A percentile compares a stretch with the other conserved stretches of the same genome.
phyloP scores from a whole-genome alignment of 441 rosid species.

The Euphorbia celastroides region DNA sequence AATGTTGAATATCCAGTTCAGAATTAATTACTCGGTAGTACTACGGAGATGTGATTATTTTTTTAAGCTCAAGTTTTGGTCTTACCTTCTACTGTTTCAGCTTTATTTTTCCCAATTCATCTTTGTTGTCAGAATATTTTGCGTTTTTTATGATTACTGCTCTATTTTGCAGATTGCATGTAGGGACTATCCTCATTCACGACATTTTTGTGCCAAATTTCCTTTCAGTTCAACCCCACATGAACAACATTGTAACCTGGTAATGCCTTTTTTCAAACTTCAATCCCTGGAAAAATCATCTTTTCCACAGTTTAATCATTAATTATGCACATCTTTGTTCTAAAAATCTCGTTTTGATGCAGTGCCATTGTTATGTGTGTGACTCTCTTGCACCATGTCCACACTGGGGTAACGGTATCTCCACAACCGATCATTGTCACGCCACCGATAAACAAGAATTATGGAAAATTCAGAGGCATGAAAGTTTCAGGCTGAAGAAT shows the following conservation, averaged over 20 bases:
- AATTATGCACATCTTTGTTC: constrained; percentile 5
- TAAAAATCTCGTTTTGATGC: constrained; percentile 22
- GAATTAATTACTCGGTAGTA: neutral
- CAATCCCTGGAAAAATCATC: neutral
- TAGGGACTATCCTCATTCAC: constrained; percentile 85
- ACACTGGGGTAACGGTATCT: constrained; percentile 51
- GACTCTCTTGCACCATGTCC: constrained; percentile 73
- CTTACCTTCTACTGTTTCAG: neutral
- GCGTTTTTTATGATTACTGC: neutral
- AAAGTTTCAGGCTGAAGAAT: constrained; percentile 34
- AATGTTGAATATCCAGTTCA: neutral
- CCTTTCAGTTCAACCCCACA: constrained; percentile 59
- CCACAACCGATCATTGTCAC: constrained; percentile 59
- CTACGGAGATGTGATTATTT: neutral
- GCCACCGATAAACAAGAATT: constrained; percentile 65
- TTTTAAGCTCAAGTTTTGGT: neutral
- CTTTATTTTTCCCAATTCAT: neutral
- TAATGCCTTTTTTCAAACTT: constrained; percentile 17
- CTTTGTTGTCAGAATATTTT: constrained; percentile 4
- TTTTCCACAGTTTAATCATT: neutral
- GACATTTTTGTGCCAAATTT: constrained; percentile 69
- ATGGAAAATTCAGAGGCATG: constrained; percentile 62
- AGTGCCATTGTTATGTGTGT: constrained; percentile 94
- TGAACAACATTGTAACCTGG: constrained; percentile 59
- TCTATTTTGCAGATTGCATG: constrained; percentile 69